A percentile compares a stretch with the other conserved stretches of the same genome.
phyloP scores from a whole-genome alignment of 2,329 filamentous ascomycete species.

The Xylariaceae sp. region DNA sequence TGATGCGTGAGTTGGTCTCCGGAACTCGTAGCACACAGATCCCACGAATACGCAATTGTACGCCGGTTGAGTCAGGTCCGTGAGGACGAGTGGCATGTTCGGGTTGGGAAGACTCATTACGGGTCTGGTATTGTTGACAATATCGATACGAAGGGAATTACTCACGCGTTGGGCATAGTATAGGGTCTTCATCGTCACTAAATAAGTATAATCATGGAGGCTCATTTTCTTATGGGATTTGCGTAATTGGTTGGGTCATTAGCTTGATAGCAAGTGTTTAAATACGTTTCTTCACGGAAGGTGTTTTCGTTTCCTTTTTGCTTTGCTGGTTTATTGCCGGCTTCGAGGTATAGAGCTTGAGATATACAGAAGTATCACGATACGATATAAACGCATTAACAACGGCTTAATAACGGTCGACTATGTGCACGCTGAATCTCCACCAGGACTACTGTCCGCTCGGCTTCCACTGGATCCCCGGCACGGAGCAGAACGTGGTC shows the following conservation, averaged over 20 bases:
- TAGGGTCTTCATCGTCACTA: too few relatives aligned
- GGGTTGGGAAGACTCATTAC: not conserved
- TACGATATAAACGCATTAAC: not conserved
- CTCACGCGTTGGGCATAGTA: too few relatives aligned
- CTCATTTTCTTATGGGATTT: too few relatives aligned
- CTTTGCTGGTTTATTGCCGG: too few relatives aligned
- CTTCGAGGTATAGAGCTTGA: not conserved
- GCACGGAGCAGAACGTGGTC: not conserved
- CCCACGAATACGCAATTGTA: not conserved
- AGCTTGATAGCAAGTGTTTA: too few relatives aligned
- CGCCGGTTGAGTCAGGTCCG: not conserved
- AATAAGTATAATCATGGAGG: too few relatives aligned
- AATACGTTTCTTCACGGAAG: too few relatives aligned
- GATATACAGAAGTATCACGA: not conserved
- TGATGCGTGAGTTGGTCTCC: too few relatives aligned
- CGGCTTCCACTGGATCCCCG: not conserved
- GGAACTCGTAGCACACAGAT: not conserved
- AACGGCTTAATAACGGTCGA: not conserved
- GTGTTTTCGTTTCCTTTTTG: too few relatives aligned
- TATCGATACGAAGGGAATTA: too few relatives aligned
- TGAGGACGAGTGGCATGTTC: not conserved
- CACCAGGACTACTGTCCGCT: not conserved
- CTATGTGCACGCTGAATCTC: not conserved
- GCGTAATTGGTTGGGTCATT: too few relatives aligned
- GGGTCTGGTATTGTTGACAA: too few relatives aligned